Evolutionary conservation across 164 flowering plant species (phyloP), one percentile per base, ranked within the genome.

Genomic region (Nymphaea colorata): DNA sequence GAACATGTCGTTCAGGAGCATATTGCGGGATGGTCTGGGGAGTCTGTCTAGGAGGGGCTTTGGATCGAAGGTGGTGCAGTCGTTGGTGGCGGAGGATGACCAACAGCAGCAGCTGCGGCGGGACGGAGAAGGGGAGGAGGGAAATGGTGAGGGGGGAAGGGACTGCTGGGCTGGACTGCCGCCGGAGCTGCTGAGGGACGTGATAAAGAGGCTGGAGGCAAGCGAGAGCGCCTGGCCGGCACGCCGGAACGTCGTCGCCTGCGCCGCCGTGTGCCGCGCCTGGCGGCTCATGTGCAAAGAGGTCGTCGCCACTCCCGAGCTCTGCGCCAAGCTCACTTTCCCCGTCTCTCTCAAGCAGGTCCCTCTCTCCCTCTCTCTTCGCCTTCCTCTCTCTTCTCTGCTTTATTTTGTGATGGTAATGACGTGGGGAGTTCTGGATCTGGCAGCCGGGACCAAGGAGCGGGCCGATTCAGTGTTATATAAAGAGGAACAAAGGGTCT

Each of bases 291-390:
- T 87, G 69, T 81, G 84, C 1, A 84, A 78, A 64, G 92, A 89
- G 74, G 79, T 83, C 66, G 92, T 87, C 8, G 77, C 77, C 45
- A 76, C 76, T 61, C 96, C 92, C 8, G 96, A 89, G 78, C 76
- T 77, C 63, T 83, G 84, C 69, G 90, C 90, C 59, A 80, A 77
- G 79, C 77, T 89, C 17, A 89, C 96, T 18, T 89, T 89, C 69
- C 96, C 96, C 6, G 70, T 87, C 43, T 89, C 96, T 43, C 71
- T 89, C 76, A 89, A 89, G 82, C 96, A 89, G 90, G 92, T 87
- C 53, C 11, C 64, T 61, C 64, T 17, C 18, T 10, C 64, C 64
- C n/a, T 61, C 64, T 61, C 64, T 17, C 64, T 11, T 61, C 18
- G 6, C 7, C n/a, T 61, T 61, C n/a, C 64, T 61, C 4, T 61